Evolutionary conservation across 257 asterid species (phyloP).

Genomic region (Solanum corneliomulleri): DNA sequence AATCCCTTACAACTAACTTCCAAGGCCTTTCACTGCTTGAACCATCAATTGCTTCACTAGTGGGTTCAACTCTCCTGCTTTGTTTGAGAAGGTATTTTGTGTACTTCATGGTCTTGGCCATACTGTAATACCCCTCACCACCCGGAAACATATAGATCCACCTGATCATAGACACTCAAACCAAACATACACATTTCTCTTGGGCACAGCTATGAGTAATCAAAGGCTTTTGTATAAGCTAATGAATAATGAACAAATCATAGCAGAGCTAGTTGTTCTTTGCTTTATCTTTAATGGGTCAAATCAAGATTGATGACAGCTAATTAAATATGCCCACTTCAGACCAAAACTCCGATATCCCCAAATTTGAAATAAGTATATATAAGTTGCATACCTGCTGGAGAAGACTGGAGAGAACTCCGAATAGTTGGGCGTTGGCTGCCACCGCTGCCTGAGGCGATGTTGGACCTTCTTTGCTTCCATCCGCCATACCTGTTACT

Average conservation of each 20-base stretch:
- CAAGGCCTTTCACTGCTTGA: neutral
- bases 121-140: neutral
- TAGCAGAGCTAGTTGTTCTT: neutral
- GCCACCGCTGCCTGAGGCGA: neutral
- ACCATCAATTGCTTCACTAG: neutral
- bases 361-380: neutral
- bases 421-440: neutral
- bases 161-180: neutral
- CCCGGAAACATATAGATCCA: neutral
- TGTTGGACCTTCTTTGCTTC: neutral
- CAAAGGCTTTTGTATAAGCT: neutral
- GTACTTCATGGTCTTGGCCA: neutral
- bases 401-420: neutral
- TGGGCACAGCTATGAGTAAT: neutral
- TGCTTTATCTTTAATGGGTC: neutral
- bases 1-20: neutral
- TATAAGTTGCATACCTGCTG: neutral
- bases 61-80: neutral
- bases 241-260: neutral
- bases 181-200: neutral
- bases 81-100: neutral
- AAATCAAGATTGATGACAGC: neutral
- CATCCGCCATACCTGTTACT: neutral
- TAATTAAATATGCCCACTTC: neutral
- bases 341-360: neutral